Conservation (phyloP, 371 early-diverging fungal species). For the Dinochytrium kinnereticum region DNA sequence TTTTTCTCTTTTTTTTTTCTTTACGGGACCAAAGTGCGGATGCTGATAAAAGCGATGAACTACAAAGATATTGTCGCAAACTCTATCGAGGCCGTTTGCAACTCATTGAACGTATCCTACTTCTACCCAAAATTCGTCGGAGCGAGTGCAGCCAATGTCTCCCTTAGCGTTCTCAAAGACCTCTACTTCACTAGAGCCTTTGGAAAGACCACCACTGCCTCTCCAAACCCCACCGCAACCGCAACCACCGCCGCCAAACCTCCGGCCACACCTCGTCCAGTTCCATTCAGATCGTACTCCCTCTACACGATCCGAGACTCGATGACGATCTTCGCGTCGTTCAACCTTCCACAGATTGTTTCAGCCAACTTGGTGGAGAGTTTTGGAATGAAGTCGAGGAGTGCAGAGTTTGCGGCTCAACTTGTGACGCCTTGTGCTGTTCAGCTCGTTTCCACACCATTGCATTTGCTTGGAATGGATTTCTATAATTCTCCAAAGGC, state of each 20-base stretch:
- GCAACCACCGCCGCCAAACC: background rate
- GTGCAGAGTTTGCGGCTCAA: conserved; percentile 55
- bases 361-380: conserved; percentile 4
- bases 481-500: conserved; percentile 61
- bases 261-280: conserved; percentile 24
- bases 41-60: no score
- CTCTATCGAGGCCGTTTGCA: conserved; percentile 59
- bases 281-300: conserved; percentile 60
- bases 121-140: conserved; percentile 63
- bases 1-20: background rate
- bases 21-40: no score
- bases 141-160: conserved; percentile 62
- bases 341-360: conserved; percentile 62
- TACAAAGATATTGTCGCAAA: conserved; percentile 59
- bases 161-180: conserved; percentile 65
- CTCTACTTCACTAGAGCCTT: conserved; percentile 66
- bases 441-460: conserved; percentile 63
- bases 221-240: background rate
- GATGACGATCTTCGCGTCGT: conserved; percentile 69
- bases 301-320: conserved; percentile 67
- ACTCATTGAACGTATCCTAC: conserved; percentile 35
- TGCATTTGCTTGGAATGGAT: conserved; percentile 68
- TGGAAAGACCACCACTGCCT: conserved; percentile 7
- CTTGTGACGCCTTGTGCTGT: conserved; percentile 61
- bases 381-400: conserved; percentile 22